These are phyloP conservation scores for Tulasnella sp. DNA, from an alignment of 768 basidiomycete species.

Conservation along the genomic window DNA sequence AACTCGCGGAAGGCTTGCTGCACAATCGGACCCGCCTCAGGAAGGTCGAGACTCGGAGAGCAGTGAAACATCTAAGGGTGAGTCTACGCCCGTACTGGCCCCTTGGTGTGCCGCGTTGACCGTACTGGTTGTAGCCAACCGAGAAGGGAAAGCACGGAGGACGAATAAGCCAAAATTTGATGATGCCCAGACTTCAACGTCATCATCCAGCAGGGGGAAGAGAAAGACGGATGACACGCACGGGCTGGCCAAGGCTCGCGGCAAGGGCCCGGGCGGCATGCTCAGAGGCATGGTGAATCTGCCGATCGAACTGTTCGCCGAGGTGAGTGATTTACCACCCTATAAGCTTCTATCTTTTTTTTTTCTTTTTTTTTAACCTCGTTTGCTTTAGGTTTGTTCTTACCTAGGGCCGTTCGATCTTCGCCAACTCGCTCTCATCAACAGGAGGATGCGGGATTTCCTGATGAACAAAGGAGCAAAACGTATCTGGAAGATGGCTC, in stretches of 20 bases:
- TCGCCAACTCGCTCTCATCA: slow-evolving; percentile 24
- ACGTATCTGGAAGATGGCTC: slow-evolving; percentile 30
- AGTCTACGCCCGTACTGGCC: neutral
- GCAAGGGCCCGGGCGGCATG: neutral
- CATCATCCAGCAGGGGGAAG: neutral
- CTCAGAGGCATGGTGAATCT: slow-evolving; percentile 34
- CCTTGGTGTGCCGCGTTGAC: neutral
- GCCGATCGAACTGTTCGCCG: slow-evolving; percentile 36
- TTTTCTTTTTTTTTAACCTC: no score
- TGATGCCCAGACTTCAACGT: neutral
- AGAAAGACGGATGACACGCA: neutral
- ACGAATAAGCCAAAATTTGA: neutral
- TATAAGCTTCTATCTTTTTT: no score
- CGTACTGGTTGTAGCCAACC: neutral
- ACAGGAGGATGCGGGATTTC: slow-evolving; percentile 17
- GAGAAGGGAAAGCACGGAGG: neutral
- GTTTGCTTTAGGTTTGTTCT: slow-evolving; percentile 16
- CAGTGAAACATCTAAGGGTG: neutral
- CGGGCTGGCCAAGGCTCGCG: neutral
- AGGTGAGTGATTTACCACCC: slow-evolving; percentile 22
- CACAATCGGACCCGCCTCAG: neutral
- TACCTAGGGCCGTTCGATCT: slow-evolving; percentile 29
- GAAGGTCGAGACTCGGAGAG: neutral
- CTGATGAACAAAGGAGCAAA: slow-evolving; percentile 9
- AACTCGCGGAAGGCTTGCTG: neutral